phyloP scores from a whole-genome alignment of 2,329 filamentous ascomycete species.

The Chaetomium sp. region DNA sequence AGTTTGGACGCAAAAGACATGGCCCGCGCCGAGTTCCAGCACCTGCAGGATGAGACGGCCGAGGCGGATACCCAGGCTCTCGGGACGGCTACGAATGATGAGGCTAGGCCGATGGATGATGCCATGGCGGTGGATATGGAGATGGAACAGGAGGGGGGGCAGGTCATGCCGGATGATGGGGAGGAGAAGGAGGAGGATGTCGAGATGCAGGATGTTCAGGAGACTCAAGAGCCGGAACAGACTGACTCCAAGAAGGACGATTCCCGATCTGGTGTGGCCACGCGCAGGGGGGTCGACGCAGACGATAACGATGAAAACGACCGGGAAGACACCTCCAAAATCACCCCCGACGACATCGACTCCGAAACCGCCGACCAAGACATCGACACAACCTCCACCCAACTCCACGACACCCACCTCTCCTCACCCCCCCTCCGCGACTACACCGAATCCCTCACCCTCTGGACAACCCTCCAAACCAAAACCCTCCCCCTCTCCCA shows the following conservation, averaged over 20 bases:
- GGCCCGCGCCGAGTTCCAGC: constrained; percentile 81
- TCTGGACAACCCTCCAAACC: constrained; percentile 81
- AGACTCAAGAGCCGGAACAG: constrained; percentile 32
- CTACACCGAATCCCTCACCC: constrained; percentile 54
- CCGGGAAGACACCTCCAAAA: constrained; percentile 26
- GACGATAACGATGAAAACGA: constrained; percentile 31
- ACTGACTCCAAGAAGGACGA: constrained; percentile 40
- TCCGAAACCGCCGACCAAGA: constrained; percentile 32
- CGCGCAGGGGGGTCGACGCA: constrained; percentile 50
- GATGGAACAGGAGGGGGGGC: constrained; percentile 43
- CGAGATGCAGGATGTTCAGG: constrained; percentile 39
- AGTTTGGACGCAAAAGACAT: constrained; percentile 55
- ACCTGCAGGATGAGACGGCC: constrained; percentile 76
- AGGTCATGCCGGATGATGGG: constrained; percentile 44
- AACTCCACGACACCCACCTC: constrained; percentile 70
- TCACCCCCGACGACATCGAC: constrained; percentile 33
- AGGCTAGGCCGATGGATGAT: constrained; percentile 78
- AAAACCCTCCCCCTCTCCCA: constrained; percentile 81
- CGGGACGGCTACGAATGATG: constrained; percentile 80
- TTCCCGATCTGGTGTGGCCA: constrained; percentile 53
- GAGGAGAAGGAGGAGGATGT: constrained; percentile 37
- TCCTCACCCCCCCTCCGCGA: constrained; percentile 41
- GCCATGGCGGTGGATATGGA: constrained; percentile 78
- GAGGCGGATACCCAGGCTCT: constrained; percentile 85
- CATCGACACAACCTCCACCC: constrained; percentile 49